Evolutionary conservation across 495 filamentous ascomycete genomes (phyloP), one percentile per base, ranked within the genome.

Genomic region (Daldinia caldariorum): DNA sequence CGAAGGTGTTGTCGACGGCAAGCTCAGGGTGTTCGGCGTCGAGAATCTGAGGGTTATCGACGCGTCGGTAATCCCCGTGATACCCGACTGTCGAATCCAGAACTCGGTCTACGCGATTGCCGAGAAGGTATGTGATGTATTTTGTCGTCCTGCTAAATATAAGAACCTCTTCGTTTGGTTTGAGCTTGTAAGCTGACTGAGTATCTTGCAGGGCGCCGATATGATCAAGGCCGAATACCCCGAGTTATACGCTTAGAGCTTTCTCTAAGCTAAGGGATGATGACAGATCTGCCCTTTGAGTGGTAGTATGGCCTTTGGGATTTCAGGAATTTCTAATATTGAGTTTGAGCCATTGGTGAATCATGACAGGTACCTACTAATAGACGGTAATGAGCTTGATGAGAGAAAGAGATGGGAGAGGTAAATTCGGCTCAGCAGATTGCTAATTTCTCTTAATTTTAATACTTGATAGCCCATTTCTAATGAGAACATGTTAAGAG

Each of bases 101-200:
- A 81, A 79, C 61, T 73, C 85, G 12, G 84, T 89, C 2, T 89
- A 89, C 60, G 85, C 85, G 83, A 74, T 88, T 72, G 86, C 80
- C 45, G 86, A 89, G 68, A 87, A 80, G 74, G 81, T 77, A 61
- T 58, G 71, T 65, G 35, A 12, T 54, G 9, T 38, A 26, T 26
- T 26, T 26, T 26, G 26, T 26, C 3, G 3, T 26, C 1, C 3
- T 26, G 26, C 26, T 26, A 3, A 26, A 3, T 14, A 6, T 26
- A 31, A 0, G 31, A 10, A n/a, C 58, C 20, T 18, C 14, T 49
- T 49, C 9, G 20, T 63, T 16, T 50, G 49, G 20, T 63, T 16
- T 50, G 49, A n/a, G 14, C 35, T 31, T 16, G 8, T 31, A 55
- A 35, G 58, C 63, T 66, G 63, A 72, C 68, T 70, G 58, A 57